Evolutionary conservation across 108 stramenopile genomes (phyloP), one percentile per base, ranked within the genome.

Genomic region (Seminavis robusta): DNA sequence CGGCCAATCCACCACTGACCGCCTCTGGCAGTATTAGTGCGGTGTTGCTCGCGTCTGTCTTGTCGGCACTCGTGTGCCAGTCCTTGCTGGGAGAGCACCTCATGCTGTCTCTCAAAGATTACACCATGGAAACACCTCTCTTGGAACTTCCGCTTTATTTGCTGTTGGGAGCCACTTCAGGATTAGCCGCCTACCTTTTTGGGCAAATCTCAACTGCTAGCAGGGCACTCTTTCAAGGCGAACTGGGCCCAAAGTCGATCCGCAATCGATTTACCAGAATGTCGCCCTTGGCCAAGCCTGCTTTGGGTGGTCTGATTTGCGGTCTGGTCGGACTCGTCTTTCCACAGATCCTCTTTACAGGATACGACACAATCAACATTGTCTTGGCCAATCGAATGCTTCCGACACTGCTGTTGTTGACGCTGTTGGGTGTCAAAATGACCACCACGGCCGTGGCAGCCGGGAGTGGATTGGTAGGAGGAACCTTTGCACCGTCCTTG

Each of bases 281-380:
- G 28, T 73, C 77, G 2, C 63, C 66, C 10, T 62, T 37, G 53
- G 48, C 33, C 1, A 71, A 67, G 46, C 88, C 88, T 9, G 27
- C 80, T 33, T 54, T 80, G 23, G 80, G 67, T 27, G 83, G 80
- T 4, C 21, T 76, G 8, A 28, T 84, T 31, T 74, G 74, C 28
- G 88, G 88, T 1, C 4, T 63, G 0, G 66, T 81, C 33, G 83
- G 77, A 13, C n/a, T 80, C 16, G 56, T 59, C 44, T 81, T 67
- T 29, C 87, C 84, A 4, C 79, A 87, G 58, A 76, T 88, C 8
- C 42, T 90, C 1, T 90, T 90, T 62, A 83, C 83, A 48, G 86
- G 88, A 11, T 90, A 90, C 38, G 85, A 84, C 37, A 88, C 88
- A 31, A 50, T 90, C 28, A 84, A 88, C 46, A 67, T 77, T 25